Evolutionary conservation across 148 eudicot species (phyloP), one percentile per base, ranked within the genome.

Genomic region (Spergularia marina): DNA sequence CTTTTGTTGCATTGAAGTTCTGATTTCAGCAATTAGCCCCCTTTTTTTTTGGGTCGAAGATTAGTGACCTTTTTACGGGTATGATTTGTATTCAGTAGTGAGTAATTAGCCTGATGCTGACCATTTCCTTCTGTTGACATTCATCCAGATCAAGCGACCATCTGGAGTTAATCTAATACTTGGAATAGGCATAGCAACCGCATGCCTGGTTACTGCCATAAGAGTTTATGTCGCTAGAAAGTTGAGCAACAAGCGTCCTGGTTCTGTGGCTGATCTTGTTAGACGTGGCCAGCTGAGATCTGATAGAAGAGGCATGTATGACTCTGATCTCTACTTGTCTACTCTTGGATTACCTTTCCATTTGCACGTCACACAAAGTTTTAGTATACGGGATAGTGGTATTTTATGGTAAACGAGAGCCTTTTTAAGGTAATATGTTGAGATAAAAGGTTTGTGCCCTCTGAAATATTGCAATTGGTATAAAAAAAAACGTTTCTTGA

Each of bases 271-370:
- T 78, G 99, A 95, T 85, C 99, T 95, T 83, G 99, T 95, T 70
- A 89, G 99, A 81, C 99, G 97, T 79, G 99, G 99, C 47, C 99
- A 95, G 86, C 89, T 95, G 79, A 86, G 89, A 83, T 89, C 97
- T n/a, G 97, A 95, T 88, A 95, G 92, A 95, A 95, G 99, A 95
- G 99, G 99, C 99, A 95, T 95, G 99, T 95, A 95, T 74, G 99
- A 71, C 74, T 81, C 86, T 55, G 59, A 74, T 76, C 83, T 74
- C 76, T 64, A 11, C 36, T 30, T 0, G 36, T 30, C 36, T 30
- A 30, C 74, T 77, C 16, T 39, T 12, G n/a, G 17, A 40, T 59
- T 74, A 16, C 34, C 53, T 58, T 72, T 41, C 65, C 75, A 59
- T 59, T 53, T 67, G 53, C 18, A 0, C 0, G 49, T 3, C 6